phyloP scores from a whole-genome alignment of 768 basidiomycete species.

The Panellus pusillus region DNA sequence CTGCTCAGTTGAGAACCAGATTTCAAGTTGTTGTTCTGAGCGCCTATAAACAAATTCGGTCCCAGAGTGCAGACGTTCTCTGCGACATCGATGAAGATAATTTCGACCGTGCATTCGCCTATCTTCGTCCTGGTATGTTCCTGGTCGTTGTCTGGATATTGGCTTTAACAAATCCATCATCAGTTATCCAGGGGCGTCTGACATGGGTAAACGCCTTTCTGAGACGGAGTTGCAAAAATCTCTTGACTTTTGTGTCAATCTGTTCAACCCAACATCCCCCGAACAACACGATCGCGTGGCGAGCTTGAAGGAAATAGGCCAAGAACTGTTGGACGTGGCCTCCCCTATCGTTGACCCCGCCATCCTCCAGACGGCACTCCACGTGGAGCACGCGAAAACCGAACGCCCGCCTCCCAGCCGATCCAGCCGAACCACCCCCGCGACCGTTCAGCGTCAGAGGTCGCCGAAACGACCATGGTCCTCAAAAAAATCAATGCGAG shows the following conservation, averaged over 20 bases:
- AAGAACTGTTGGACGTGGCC: constrained; percentile 54
- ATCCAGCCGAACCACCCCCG: constrained; percentile 18
- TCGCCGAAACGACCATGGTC: constrained; percentile 50
- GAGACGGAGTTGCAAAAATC: constrained; percentile 74
- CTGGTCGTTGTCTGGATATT: background rate
- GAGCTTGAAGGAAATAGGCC: constrained; percentile 23
- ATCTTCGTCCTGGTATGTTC: constrained; percentile 56
- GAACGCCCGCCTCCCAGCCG: background rate
- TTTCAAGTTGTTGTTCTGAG: constrained; percentile 73
- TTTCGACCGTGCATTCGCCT: constrained; percentile 66
- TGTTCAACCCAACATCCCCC: constrained; percentile 69
- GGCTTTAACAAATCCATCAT: background rate
- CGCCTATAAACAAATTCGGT: constrained; percentile 70
- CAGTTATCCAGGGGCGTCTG: constrained; percentile 79
- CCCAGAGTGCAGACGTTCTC: constrained; percentile 55
- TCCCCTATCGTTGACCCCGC: constrained; percentile 47
- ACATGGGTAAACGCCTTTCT: constrained; percentile 70
- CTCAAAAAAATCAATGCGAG: constrained; percentile 71
- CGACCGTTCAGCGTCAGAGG: constrained; percentile 36
- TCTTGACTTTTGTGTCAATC: constrained; percentile 73
- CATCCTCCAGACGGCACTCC: constrained; percentile 38
- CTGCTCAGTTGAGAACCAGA: constrained; percentile 30
- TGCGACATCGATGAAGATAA: constrained; percentile 68
- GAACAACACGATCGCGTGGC: constrained; percentile 53
- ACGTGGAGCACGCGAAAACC: constrained; percentile 18